A percentile compares a stretch with the other conserved stretches of the same genome.
Evolutionary conservation across 1,139 yeast genomes (phyloP).

Genomic region (Suhomyces maxii): DNA sequence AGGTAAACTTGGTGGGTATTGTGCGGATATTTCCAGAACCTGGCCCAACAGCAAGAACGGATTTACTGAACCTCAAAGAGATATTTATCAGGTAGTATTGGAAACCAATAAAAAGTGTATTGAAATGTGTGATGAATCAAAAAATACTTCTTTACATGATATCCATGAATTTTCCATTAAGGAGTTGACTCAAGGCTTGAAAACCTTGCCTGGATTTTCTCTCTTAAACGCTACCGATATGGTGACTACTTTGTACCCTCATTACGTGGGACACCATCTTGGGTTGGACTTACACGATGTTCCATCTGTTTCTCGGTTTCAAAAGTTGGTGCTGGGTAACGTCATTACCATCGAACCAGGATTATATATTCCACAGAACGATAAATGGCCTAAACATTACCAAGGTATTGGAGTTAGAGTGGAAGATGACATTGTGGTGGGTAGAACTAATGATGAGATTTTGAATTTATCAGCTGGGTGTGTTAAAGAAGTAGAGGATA

Average conservation of each 20-base stretch:
- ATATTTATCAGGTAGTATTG: conserved; percentile 83
- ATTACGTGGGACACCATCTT: conserved; percentile 91
- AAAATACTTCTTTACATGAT: conserved; percentile 64
- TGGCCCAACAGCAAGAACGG: conserved; percentile 82
- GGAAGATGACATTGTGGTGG: conserved; percentile 89
- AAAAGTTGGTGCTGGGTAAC: conserved; percentile 55
- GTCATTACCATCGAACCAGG: conserved; percentile 97
- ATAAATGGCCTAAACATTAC: conserved; percentile 72
- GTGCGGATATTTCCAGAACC: conserved; percentile 93
- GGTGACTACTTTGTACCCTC: conserved; percentile 71
- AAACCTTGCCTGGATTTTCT: conserved; percentile 66
- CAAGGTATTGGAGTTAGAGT: conserved; percentile 92
- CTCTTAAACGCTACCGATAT: conserved; percentile 52
- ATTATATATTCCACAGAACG: conserved; percentile 72
- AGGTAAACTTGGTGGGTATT: conserved; percentile 90
- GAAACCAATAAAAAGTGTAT: conserved; percentile 82
- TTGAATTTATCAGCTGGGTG: conserved; percentile 72
- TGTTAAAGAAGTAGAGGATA: conserved; percentile 77
- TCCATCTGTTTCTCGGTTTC: conserved; percentile 57
- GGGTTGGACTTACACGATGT: conserved; percentile 93
- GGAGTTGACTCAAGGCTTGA: conserved; percentile 60
- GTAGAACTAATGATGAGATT: conserved; percentile 52
- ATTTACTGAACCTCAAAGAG: conserved; percentile 77
- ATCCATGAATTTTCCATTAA: conserved; percentile 70
- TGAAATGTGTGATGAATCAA: conserved; percentile 55